A percentile compares a stretch with the other conserved stretches of the same genome.
phyloP scores from a whole-genome alignment of 805 yeast species.

The Dipodascopsis uninucleata region DNA sequence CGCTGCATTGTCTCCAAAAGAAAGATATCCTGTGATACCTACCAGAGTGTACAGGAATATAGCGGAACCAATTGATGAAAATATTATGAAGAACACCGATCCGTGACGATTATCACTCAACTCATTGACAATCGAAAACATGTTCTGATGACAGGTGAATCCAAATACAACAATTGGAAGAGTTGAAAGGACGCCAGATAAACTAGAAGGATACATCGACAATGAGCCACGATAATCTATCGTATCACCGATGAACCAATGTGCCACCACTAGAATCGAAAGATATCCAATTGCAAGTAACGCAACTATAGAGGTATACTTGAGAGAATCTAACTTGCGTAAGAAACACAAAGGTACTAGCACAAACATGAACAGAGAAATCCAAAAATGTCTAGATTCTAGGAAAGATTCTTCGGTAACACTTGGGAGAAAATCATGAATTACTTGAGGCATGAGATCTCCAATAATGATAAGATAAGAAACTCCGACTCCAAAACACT shows the following conservation, averaged over 20 bases:
- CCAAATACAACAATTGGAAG: slow-evolving; percentile 94
- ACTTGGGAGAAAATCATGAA: slow-evolving; percentile 29
- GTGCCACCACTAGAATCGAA: slow-evolving; percentile 67
- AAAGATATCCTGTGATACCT: slow-evolving; percentile 78
- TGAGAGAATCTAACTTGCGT: slow-evolving; percentile 73
- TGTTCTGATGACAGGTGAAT: slow-evolving; percentile 93
- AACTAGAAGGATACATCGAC: slow-evolving; percentile 46
- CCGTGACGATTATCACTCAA: slow-evolving; percentile 52
- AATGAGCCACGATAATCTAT: slow-evolving; percentile 50
- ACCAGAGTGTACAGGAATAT: slow-evolving; percentile 61
- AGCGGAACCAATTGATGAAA: slow-evolving; percentile 57
- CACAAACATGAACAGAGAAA: slow-evolving; percentile 46
- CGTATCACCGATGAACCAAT: slow-evolving; percentile 58
- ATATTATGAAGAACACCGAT: slow-evolving; percentile 47
- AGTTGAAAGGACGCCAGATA: slow-evolving; percentile 53
- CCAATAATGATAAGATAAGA: slow-evolving; percentile 71
- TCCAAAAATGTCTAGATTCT: slow-evolving; percentile 45
- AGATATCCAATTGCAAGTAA: slow-evolving; percentile 75
- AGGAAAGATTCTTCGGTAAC: slow-evolving; percentile 9
- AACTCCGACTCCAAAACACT: slow-evolving; percentile 78
- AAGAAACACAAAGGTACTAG: slow-evolving; percentile 65
- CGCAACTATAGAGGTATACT: slow-evolving; percentile 81
- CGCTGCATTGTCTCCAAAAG: slow-evolving; percentile 75
- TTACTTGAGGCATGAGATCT: slow-evolving; percentile 62
- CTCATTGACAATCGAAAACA: slow-evolving; percentile 86